Conservation (phyloP, 352 stramenopile species). For the Pythium scleroteichum region DNA sequence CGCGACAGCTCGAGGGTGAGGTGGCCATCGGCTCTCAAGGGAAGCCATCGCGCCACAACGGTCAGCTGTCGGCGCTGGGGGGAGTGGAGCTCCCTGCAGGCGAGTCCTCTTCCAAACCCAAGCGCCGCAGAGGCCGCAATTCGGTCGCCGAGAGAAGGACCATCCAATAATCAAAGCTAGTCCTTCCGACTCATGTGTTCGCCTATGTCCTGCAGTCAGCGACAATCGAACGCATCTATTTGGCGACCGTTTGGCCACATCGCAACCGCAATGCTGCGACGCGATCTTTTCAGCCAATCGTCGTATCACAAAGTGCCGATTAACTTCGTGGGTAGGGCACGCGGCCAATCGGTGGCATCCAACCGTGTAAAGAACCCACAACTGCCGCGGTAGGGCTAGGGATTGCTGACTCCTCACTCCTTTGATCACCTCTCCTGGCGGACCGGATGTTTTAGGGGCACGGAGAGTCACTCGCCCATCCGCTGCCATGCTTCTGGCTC, state of each 20-base stretch:
- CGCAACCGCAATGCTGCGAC: conserved; percentile 13
- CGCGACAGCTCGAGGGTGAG: no score
- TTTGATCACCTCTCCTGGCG: neutral
- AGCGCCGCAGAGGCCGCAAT: no score
- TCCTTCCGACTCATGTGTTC: no score
- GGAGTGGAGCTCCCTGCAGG: conserved; percentile 22
- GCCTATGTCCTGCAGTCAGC: no score
- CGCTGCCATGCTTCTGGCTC: neutral
- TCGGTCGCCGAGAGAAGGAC: no score
- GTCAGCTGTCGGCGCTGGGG: conserved; percentile 22
- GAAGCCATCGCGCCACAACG: neutral
- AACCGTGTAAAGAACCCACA: conserved; percentile 9
- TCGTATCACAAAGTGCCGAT: neutral
- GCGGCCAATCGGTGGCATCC: neutral
- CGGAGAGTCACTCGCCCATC: conserved; percentile 9
- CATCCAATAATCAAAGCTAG: no score
- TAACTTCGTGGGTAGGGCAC: neutral
- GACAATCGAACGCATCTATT: conserved; percentile 11
- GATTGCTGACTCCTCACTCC: neutral
- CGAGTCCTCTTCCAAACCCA: no score
- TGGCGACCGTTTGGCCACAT: neutral
- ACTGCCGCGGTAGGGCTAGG: neutral
- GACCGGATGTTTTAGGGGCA: conserved; percentile 7
- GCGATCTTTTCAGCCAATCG: neutral
- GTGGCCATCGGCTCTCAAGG: no score